Conservation (phyloP, 352 stramenopile species). For the Globisporangium canariense region DNA sequence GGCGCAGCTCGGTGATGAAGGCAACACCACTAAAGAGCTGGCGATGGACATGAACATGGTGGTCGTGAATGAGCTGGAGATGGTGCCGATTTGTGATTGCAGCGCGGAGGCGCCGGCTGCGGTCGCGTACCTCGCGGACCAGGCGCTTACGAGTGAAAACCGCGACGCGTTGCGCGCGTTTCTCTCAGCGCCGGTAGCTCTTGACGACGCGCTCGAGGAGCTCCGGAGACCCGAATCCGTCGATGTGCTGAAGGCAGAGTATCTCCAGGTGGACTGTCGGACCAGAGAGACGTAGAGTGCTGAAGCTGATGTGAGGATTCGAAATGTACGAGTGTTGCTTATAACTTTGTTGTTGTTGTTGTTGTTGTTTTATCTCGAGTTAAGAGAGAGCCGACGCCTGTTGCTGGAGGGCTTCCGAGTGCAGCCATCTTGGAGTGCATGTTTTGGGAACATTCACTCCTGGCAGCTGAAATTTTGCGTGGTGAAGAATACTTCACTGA, state of each 20-base stretch:
- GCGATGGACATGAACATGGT: conserved; percentile 68
- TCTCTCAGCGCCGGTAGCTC: conserved; percentile 8
- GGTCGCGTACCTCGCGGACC: conserved; percentile 38
- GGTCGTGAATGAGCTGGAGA: conserved; percentile 60
- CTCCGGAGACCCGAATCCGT: not conserved
- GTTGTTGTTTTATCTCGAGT: no score
- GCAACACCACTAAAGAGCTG: conserved; percentile 18
- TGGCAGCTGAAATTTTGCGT: no score
- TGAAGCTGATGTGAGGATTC: not conserved
- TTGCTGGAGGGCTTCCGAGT: no score
- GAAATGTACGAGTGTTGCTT: not conserved
- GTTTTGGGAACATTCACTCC: no score
- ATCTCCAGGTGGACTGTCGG: conserved; percentile 2
- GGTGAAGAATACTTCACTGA: no score
- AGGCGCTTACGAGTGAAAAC: conserved; percentile 17
- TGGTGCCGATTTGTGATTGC: conserved; percentile 40
- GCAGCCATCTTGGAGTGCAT: no score
- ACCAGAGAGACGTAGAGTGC: not conserved
- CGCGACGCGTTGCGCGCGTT: conserved; percentile 4
- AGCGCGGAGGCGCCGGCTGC: conserved; percentile 25
- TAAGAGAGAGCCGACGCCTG: no score
- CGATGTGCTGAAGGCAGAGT: not conserved
- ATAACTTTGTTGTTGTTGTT: not conserved
- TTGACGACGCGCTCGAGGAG: conserved; percentile 4
- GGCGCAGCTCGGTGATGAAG: conserved; percentile 1